These are phyloP conservation scores for Fragilariopsis cylindrus DNA, from an alignment of 108 stramenopile genomes.

Conservation along the genomic window DNA sequence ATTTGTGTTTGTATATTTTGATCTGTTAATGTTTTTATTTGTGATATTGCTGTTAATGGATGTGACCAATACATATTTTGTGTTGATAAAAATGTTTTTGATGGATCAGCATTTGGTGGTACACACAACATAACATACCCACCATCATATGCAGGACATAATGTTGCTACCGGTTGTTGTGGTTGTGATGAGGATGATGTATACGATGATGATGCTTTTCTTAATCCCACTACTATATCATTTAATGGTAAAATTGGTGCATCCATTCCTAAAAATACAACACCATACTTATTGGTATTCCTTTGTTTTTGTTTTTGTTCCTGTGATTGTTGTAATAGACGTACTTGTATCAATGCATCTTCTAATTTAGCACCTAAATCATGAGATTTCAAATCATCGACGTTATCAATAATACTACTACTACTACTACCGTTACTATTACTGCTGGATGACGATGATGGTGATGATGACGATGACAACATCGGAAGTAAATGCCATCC, in stretches of 20 bases:
- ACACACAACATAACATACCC: slow-evolving; percentile 84
- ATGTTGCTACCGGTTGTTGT: slow-evolving; percentile 35
- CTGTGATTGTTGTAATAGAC: slow-evolving; percentile 15
- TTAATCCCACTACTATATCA: slow-evolving; percentile 62
- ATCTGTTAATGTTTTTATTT: slow-evolving; percentile 84
- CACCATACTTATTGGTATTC: slow-evolving; percentile 21
- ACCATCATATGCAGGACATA: slow-evolving; percentile 84
- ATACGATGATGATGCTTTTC: background rate
- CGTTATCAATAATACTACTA: background rate
- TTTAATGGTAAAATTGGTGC: slow-evolving; percentile 73
- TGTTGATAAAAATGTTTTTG: slow-evolving; percentile 37
- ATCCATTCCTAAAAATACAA: slow-evolving; percentile 89
- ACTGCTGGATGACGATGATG: background rate
- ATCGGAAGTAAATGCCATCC: slow-evolving; percentile 26
- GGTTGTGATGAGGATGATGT: background rate
- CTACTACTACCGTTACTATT: background rate
- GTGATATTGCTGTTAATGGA: slow-evolving; percentile 73
- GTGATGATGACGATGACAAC: slow-evolving; percentile 7
- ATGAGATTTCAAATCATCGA: slow-evolving; percentile 44
- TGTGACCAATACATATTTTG: slow-evolving; percentile 65
- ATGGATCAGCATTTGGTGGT: slow-evolving; percentile 48
- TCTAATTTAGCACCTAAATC: slow-evolving; percentile 63
- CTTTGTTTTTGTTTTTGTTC: background rate
- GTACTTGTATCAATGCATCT: slow-evolving; percentile 58
- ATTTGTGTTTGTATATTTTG: slow-evolving; percentile 44